phyloP scores from a whole-genome alignment of 2,329 filamentous ascomycete genomes.

The Colletotrichum gigasporum region DNA sequence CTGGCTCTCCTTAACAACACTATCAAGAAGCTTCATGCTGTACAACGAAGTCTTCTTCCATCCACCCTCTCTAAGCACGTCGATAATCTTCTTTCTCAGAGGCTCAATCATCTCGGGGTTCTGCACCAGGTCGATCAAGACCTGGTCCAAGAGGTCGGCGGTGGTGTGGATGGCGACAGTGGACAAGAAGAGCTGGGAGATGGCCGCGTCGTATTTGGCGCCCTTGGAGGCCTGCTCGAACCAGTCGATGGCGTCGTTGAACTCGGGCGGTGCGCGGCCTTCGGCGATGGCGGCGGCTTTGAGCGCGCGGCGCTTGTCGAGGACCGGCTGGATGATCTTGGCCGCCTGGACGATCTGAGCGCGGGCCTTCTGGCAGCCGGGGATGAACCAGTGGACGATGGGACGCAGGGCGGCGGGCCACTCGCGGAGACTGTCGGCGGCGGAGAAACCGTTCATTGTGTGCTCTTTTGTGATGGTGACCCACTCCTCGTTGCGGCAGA shows the following conservation, averaged over 20 bases:
- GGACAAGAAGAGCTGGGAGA: slow-evolving; percentile 81
- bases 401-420: slow-evolving; percentile 50
- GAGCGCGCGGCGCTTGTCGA: slow-evolving; percentile 37
- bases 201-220: slow-evolving; percentile 70
- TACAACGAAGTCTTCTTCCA: slow-evolving; percentile 47
- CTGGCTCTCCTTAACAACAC: slow-evolving; percentile 50
- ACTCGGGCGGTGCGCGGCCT: slow-evolving; percentile 3
- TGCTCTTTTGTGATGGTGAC: slow-evolving; percentile 54
- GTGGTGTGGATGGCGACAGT: slow-evolving; percentile 62
- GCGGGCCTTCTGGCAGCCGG: slow-evolving; percentile 48
- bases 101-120: slow-evolving; percentile 50
- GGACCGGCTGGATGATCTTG: slow-evolving; percentile 44
- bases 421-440: slow-evolving; percentile 47
- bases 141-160: slow-evolving; percentile 44
- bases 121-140: slow-evolving; percentile 48
- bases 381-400: slow-evolving; percentile 55
- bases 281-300: slow-evolving; percentile 38
- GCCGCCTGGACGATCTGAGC: slow-evolving; percentile 46
- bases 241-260: slow-evolving; percentile 54
- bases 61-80: slow-evolving; percentile 43
- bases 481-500: slow-evolving; percentile 59
- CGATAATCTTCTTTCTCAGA: slow-evolving; percentile 52
- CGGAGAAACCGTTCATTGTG: slow-evolving; percentile 48
- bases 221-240: slow-evolving; percentile 51
- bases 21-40: slow-evolving; percentile 51